These are phyloP conservation scores for Chloris gayana DNA, from an alignment of 176 grass and related monocot genomes.

Conservation along the genomic window DNA sequence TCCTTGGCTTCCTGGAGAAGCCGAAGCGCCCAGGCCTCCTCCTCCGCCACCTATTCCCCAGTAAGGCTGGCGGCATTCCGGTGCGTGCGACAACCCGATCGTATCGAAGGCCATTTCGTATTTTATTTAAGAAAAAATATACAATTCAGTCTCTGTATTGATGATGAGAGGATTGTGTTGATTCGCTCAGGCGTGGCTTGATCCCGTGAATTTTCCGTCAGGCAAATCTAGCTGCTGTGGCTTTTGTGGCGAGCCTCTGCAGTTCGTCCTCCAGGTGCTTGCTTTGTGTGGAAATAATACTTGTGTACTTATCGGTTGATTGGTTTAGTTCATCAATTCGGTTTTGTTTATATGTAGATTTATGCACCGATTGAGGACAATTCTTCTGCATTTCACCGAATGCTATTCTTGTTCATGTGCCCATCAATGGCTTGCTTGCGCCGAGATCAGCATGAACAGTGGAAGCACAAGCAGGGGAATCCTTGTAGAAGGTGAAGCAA, in stretches of 20 bases:
- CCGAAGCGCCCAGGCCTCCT: conserved; percentile 53
- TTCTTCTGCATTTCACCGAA: conserved; percentile 73
- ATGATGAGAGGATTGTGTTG: background rate
- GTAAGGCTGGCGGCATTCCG: conserved; percentile 79
- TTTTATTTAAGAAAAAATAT: background rate
- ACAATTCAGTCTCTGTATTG: background rate
- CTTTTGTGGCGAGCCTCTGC: conserved; percentile 77
- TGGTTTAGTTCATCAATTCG: background rate
- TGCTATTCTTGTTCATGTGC: conserved; percentile 84
- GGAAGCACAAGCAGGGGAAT: conserved; percentile 62
- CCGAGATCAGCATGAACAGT: conserved; percentile 89
- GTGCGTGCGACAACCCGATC: conserved; percentile 16
- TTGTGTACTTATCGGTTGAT: conserved; percentile 1
- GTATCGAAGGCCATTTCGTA: background rate
- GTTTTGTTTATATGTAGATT: conserved; percentile 45
- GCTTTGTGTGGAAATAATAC: background rate
- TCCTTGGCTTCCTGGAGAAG: conserved; percentile 68
- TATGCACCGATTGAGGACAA: conserved; percentile 67
- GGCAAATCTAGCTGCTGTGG: conserved; percentile 57
- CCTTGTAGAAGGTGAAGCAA: conserved; percentile 68
- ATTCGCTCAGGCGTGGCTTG: conserved; percentile 71
- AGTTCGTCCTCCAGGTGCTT: conserved; percentile 84
- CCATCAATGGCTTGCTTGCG: conserved; percentile 80
- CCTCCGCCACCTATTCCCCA: conserved; percentile 78
- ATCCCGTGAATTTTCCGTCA: conserved; percentile 69